phyloP scores from a whole-genome alignment of 2,329 filamentous ascomycete species.

The Polytolypa hystricis region DNA sequence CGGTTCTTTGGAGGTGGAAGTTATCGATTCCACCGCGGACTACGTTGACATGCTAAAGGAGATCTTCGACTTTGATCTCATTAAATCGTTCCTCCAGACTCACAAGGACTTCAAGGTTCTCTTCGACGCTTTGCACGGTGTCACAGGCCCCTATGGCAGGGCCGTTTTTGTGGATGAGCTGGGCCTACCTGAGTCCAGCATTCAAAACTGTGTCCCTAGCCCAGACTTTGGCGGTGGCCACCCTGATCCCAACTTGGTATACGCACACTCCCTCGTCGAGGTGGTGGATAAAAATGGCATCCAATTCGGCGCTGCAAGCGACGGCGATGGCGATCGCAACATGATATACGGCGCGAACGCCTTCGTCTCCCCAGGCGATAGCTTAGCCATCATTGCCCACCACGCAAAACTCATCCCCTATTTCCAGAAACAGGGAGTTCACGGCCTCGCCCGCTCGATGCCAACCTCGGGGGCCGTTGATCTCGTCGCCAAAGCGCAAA shows the following conservation, averaged over 20 bases:
- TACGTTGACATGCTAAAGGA: constrained; percentile 94
- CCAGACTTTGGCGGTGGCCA: constrained; percentile 96
- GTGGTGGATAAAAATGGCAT: constrained; percentile 83
- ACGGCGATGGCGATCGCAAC: constrained; percentile 96
- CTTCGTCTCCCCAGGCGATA: constrained; percentile 95
- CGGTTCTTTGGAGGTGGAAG: constrained; percentile 80
- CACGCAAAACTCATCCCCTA: constrained; percentile 94
- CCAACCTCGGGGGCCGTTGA: constrained; percentile 93
- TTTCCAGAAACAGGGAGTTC: constrained; percentile 95
- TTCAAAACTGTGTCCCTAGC: constrained; percentile 83
- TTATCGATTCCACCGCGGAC: constrained; percentile 85
- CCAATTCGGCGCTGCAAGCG: constrained; percentile 91
- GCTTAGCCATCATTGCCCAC: constrained; percentile 94
- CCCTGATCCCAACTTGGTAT: constrained; percentile 95
- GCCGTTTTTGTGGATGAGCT: constrained; percentile 94
- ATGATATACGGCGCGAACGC: constrained; percentile 98
- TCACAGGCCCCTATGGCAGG: constrained; percentile 88
- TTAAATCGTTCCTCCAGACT: constrained; percentile 80
- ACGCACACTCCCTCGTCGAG: constrained; percentile 88
- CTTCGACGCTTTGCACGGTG: constrained; percentile 87
- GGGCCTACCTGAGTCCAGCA: constrained; percentile 62
- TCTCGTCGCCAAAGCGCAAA: constrained; percentile 89
- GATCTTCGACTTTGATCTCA: constrained; percentile 95
- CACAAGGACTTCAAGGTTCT: constrained; percentile 93
- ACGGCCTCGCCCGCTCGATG: constrained; percentile 93